Evolutionary conservation across 352 stramenopile species (phyloP).

Genomic region (Phytophthora multivora): DNA sequence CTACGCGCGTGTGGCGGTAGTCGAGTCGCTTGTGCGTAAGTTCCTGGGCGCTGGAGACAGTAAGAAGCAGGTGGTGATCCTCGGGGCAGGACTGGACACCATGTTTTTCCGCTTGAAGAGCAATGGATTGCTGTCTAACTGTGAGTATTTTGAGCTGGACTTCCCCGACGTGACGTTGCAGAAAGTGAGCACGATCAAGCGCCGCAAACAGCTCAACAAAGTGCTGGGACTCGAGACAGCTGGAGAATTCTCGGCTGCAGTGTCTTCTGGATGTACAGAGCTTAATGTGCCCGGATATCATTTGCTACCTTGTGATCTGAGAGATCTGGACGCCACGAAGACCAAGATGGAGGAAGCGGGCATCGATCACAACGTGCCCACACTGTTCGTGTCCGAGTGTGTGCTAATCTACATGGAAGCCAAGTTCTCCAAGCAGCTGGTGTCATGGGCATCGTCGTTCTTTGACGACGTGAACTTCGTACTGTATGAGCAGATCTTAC

Average conservation of each 20-base stretch:
- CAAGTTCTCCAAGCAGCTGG: conserved; percentile 70
- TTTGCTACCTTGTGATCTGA: conserved; percentile 77
- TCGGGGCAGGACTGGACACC: conserved; percentile 82
- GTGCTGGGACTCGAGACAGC: conserved; percentile 46
- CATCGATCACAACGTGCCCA: conserved; percentile 53
- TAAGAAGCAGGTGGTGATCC: conserved; percentile 80
- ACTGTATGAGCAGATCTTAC: conserved; percentile 92
- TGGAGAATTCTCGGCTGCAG: conserved; percentile 56
- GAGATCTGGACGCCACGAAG: conserved; percentile 56
- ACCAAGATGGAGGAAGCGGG: conserved; percentile 66
- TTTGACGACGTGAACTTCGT: conserved; percentile 84
- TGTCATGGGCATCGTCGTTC: conserved; percentile 67
- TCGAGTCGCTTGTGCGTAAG: conserved; percentile 71
- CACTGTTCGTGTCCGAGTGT: conserved; percentile 90
- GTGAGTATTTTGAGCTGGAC: conserved; percentile 87
- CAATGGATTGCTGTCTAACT: conserved; percentile 36
- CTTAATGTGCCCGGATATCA: conserved; percentile 78
- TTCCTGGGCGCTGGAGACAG: conserved; percentile 48
- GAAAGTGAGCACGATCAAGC: conserved; percentile 80
- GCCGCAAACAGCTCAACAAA: conserved; percentile 58
- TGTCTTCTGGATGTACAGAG: conserved; percentile 61
- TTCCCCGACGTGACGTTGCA: conserved; percentile 82
- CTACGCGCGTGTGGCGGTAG: conserved; percentile 77
- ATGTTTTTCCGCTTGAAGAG: conserved; percentile 84
- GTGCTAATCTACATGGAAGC: conserved; percentile 94